These are phyloP conservation scores for Jatropha podagrica DNA, from an alignment of 441 rosid genomes.

Conservation along the genomic window DNA sequence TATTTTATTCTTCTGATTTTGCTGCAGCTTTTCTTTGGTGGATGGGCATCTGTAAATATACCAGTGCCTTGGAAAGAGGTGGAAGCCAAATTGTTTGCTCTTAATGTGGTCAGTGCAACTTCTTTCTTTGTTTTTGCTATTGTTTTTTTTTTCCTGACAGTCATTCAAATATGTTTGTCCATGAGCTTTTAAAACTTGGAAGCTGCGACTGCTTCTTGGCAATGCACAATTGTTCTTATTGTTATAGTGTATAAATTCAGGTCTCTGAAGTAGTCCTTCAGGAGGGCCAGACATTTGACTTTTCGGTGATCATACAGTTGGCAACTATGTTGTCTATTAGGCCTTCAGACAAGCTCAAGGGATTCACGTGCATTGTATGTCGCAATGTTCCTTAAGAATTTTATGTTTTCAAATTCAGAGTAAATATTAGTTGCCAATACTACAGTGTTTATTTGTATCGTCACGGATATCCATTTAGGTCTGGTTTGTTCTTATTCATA, in stretches of 20 bases:
- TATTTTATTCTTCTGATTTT: slow-evolving; percentile 22
- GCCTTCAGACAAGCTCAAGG: slow-evolving; percentile 63
- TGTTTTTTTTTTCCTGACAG: background rate
- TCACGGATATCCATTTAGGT: slow-evolving; percentile 12
- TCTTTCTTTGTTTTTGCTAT: background rate
- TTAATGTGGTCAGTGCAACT: slow-evolving; percentile 65
- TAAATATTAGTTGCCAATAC: background rate
- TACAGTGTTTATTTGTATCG: background rate
- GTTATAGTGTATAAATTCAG: slow-evolving; percentile 42
- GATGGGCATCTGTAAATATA: slow-evolving; percentile 58
- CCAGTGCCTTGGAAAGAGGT: slow-evolving; percentile 81
- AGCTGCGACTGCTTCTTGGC: slow-evolving; percentile 4
- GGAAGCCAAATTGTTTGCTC: slow-evolving; percentile 79
- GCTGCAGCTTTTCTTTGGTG: slow-evolving; percentile 65
- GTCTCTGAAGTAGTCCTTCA: slow-evolving; percentile 84
- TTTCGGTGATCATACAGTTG: slow-evolving; percentile 78
- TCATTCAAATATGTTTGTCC: background rate
- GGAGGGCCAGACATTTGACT: slow-evolving; percentile 68
- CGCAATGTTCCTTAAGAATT: slow-evolving; percentile 20
- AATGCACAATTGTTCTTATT: slow-evolving; percentile 7
- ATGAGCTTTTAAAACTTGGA: background rate
- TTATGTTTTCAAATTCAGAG: background rate
- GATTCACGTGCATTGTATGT: slow-evolving; percentile 86
- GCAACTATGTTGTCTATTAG: slow-evolving; percentile 63
- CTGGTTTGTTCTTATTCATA: slow-evolving; percentile 17